Percentiles rank a stretch among this genome's conserved stretches.
Conservation (phyloP, 176 grass and related monocot genomes). For the Eragrostis nindensis region DNA sequence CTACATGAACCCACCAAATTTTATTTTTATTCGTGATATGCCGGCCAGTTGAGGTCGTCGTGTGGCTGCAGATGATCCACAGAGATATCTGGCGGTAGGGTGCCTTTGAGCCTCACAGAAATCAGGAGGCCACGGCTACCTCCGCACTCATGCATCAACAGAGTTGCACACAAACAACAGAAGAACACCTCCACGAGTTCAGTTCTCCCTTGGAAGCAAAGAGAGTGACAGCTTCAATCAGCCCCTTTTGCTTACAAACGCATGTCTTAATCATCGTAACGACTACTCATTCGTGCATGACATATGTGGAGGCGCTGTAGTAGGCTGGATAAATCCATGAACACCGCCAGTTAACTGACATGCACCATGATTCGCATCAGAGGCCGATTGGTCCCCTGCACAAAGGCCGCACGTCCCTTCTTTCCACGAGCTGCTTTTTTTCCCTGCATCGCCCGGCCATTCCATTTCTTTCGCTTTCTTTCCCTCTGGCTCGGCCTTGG, state of each 20-base stretch:
- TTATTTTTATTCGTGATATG: neutral
- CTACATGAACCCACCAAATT: neutral
- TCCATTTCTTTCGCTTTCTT: conserved; percentile 41
- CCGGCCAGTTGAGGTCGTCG: neutral
- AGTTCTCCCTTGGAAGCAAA: conserved; percentile 44
- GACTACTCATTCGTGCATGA: neutral
- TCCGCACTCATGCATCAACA: neutral
- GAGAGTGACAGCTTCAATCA: neutral
- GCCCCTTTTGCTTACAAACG: neutral
- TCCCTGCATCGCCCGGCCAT: conserved; percentile 7
- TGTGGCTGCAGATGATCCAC: conserved; percentile 20
- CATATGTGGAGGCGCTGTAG: conserved; percentile 12
- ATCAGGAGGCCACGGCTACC: conserved; percentile 1
- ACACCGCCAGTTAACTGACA: conserved; percentile 36
- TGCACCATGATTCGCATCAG: conserved; percentile 38
- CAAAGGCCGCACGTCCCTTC: conserved; percentile 47
- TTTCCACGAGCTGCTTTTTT: conserved; percentile 53
- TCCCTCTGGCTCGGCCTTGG: conserved; percentile 27
- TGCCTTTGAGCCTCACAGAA: conserved; percentile 12
- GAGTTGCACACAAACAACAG: conserved; percentile 3
- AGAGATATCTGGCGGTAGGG: neutral
- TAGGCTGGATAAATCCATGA: conserved; percentile 16
- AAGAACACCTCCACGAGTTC: neutral
- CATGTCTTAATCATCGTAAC: conserved; percentile 28
- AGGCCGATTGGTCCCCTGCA: conserved; percentile 37